Evolutionary conservation across 1,284 basidiomycete genomes (phyloP).

Genomic region (Lentinus polychrous): DNA sequence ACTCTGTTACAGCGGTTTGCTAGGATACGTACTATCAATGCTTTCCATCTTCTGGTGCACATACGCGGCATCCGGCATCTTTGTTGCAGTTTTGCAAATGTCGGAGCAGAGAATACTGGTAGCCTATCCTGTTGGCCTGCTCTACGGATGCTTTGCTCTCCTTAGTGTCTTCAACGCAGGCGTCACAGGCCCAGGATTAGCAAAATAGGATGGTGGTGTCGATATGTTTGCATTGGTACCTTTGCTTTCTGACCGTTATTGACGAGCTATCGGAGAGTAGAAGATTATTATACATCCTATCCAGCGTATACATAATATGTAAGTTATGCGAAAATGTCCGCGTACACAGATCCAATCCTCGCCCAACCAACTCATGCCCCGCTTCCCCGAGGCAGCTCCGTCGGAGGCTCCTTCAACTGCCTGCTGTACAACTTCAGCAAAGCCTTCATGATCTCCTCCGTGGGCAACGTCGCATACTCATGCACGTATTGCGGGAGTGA

Average conservation of each 20-base stretch:
- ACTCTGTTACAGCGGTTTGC: conserved; percentile 47
- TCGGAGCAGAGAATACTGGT: conserved; percentile 89
- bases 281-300: too few relatives aligned
- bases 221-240: too few relatives aligned
- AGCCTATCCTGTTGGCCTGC: conserved; percentile 86
- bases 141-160: conserved; percentile 90
- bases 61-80: conserved; percentile 89
- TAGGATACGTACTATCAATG: conserved; percentile 79
- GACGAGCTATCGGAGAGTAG: too few relatives aligned
- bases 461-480: conserved; percentile 76
- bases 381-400: not conserved
- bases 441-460: conserved; percentile 83
- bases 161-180: conserved; percentile 75
- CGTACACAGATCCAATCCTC: too few relatives aligned
- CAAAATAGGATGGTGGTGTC: conserved; percentile 15
- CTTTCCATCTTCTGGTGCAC: conserved; percentile 93
- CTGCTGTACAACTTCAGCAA: conserved; percentile 76
- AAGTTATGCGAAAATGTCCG: too few relatives aligned
- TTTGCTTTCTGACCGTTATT: too few relatives aligned
- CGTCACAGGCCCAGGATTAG: conserved; percentile 17
- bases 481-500: conserved; percentile 81
- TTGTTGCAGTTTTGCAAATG: conserved; percentile 90
- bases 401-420: conserved; percentile 40
- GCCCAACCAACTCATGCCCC: too few relatives aligned
- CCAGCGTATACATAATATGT: too few relatives aligned